Evolutionary conservation across 768 basidiomycete genomes (phyloP), one percentile per base, ranked within the genome.

Genomic region (Hydnomerulius pinastri): DNA sequence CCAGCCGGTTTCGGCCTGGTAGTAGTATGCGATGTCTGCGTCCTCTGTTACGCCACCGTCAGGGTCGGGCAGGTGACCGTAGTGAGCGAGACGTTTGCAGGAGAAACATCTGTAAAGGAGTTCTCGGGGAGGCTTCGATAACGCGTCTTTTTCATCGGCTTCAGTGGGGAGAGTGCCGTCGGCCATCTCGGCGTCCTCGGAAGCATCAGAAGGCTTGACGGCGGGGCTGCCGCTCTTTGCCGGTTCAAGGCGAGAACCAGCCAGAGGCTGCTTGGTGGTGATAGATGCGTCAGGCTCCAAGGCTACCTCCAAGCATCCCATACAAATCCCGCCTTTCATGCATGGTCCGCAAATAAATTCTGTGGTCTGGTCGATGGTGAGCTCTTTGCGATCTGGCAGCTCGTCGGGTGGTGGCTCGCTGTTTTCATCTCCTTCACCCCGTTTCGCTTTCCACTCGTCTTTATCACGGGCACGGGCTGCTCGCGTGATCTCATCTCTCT

Each of bases 81-180:
- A 96, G 67, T 97, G 94, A 8, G 86, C 80, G 4, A 86, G 74
- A 39, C 92, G 83, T 60, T 87, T 90, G 76, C 94, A 97, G 17
- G 85, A 78, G 43, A 84, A 65, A 68, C 94, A 97, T 21, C 94
- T 79, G 67, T 92, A 96, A 28, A 92, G 71, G 9, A 92, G 74
- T 56, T 83, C 77, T 11, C 50, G 53, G 9, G 64, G 46, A 36
- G 48, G 39, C 4, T 55, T 56, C 17, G 61, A 46, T n/a, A 63
- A 43, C n/a, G 53, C 54, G 11, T 61, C 55, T 24, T 58, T 33
- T 11, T 47, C 48, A 23, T 50, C 38, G 39, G 33, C 35, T 11
- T 47, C 48, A 23, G 50, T 40, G 39, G 33, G 40, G 6, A 41
- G 36, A 12, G 43, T 56, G 23, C 45, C 59, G 47, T 73, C 72